These are phyloP conservation scores for Nicotiana undulata DNA, from an alignment of 257 asterid species.

Conservation along the genomic window DNA sequence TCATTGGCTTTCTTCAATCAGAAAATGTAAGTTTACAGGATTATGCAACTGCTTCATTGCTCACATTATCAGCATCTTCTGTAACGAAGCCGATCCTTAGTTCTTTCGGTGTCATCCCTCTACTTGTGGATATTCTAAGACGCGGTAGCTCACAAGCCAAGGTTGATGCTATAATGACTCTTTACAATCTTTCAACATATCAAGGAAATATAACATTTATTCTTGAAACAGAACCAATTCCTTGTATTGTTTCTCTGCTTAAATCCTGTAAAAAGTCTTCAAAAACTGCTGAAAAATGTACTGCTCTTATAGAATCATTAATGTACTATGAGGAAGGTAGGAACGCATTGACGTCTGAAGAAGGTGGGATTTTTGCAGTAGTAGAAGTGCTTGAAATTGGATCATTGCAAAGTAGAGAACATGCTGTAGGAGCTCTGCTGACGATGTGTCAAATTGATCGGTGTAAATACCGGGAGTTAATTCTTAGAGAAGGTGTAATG, in stretches of 20 bases:
- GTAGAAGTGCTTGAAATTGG: conserved; percentile 84
- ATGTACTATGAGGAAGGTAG: conserved; percentile 68
- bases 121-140: conserved; percentile 47
- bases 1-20: conserved; percentile 58
- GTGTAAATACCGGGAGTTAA: conserved; percentile 62
- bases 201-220: conserved; percentile 42
- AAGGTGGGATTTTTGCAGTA: conserved; percentile 83
- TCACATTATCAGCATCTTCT: conserved; percentile 85
- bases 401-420: conserved; percentile 67
- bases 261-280: conserved; percentile 62
- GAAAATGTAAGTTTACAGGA: conserved; percentile 48
- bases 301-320: conserved; percentile 59
- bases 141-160: conserved; percentile 56
- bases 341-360: conserved; percentile 50
- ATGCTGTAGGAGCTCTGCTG: conserved; percentile 75
- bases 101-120: conserved; percentile 79
- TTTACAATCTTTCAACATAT: conserved; percentile 70
- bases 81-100: conserved; percentile 66
- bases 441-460: conserved; percentile 71
- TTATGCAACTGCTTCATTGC: conserved; percentile 78
- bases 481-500: conserved; percentile 82
- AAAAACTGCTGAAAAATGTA: conserved; percentile 61
- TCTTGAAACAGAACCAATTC: conserved; percentile 56
- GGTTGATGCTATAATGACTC: conserved; percentile 73
- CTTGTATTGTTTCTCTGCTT: conserved; percentile 49